Base-by-base conservation (phyloP, 2,329 filamentous ascomycete species). In the Stenocarpella maydis region DNA sequence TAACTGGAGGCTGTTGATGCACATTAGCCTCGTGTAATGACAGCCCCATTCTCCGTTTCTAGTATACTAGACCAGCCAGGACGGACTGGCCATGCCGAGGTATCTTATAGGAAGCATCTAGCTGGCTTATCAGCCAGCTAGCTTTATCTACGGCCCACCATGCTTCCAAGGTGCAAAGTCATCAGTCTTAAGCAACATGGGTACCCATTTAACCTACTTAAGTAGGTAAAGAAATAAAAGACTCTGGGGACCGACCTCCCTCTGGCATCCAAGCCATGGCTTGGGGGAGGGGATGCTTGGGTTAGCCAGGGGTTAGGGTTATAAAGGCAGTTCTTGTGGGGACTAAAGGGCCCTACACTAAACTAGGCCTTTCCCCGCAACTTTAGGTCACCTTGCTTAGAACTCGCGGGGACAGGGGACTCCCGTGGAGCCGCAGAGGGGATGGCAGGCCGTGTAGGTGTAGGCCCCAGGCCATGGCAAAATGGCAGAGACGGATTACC, bases 401-500 rank as follows among this genome's bases (percentile, higher is more conserved):
- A 45, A 61, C 55, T 61, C 55, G 55, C 24, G 9, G 55, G 55
- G 39, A 31, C 55, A 61, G 39, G 55, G 55, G 26, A 47, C 55
- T 47, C 53, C 55, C 26, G 55, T 61, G 41, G 26, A 61, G 55
- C 55, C 39, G 41, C 41, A 26, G 55, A 43, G 58, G 28, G 58
- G 26, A 24, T 45, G 39, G 24, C 24, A 61, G 55, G 55, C 55
- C 39, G 45, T 47, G 34, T 9, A 34, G 31, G 4, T 34, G 31
- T 4, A 4, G 31, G 4, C 31, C 9, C 4, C 4, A 34, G 31
- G 31, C 31, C 31, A 34, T 34, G 41, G 58, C 26, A 47, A 15
- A 61, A 47, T 47, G 49, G 63, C 63, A 65, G 28, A 21, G 49
- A 55, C 31, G 15, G 26, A 49, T 58, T 67, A 41, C 64, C 64